Conservation (phyloP, 176 grass and related monocot species). For the Dendrocalamus sinicus region DNA sequence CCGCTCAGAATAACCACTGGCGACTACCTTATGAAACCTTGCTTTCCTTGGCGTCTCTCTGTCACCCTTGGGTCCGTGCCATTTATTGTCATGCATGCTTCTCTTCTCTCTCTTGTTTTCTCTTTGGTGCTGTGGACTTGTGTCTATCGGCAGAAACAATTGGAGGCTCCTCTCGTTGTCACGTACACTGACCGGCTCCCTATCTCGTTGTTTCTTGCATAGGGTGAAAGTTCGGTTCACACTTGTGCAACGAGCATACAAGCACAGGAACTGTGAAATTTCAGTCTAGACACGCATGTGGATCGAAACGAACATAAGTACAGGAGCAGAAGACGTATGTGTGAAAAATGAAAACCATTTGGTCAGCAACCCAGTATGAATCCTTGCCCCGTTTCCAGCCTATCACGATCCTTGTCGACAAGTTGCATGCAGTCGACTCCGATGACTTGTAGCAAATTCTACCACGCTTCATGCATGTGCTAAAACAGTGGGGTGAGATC, state of each 20-base stretch:
- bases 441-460: neutral
- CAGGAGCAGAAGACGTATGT: neutral
- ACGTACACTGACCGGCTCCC: neutral
- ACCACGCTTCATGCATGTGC: neutral
- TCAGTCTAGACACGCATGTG: neutral
- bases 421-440: neutral
- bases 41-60: neutral
- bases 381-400: neutral
- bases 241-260: neutral
- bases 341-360: neutral
- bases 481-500: neutral
- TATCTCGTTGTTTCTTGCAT: neutral
- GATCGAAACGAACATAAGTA: neutral
- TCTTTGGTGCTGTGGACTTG: neutral
- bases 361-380: neutral
- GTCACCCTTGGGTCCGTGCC: neutral
- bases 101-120: neutral
- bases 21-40: neutral
- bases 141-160: neutral
- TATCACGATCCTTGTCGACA: neutral
- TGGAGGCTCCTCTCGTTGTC: neutral
- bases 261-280: neutral
- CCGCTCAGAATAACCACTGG: neutral
- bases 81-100: neutral
- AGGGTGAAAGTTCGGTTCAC: neutral